Base-by-base conservation (phyloP, 2,329 filamentous ascomycete genomes). In the Fusarium clavum region DNA sequence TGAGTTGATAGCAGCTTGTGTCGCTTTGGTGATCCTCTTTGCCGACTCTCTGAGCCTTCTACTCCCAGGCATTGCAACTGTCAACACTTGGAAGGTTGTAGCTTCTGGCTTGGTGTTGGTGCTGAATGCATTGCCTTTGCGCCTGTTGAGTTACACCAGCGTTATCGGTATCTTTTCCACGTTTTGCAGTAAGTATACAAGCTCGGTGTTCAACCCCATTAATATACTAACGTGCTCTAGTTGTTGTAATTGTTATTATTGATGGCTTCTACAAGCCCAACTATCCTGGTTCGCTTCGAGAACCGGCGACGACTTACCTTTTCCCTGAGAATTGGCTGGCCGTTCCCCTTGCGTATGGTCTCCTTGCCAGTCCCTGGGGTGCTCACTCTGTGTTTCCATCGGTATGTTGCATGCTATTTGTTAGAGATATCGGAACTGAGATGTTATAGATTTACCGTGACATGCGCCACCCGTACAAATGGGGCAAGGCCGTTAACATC, bases 141-240 rank as follows among this genome's bases (percentile, higher is more conserved):
- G 93, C 34, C 83, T 94, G 58, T 82, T 99, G 65, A 97, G 94
- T 73, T 94, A 97, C 76, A 97, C 94, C 27, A 97, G 94, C 77
- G 90, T 98, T 61, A 83, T 98, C 67, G 95, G 95, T n/a, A 97
- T 99, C 55, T 84, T 98, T 72, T 94, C 89, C 61, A 97, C 93
- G 72, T 91, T 97, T 71, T 90, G 90, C 75, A 98, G 93, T 95
- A 83, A 84, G 92, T 91, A 4, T 46, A 25, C 3, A 27, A 29
- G 20, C 25, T 38, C 8, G 13, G 14, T 25, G 8, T 25, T 56
- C 1, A 47, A 61, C 34, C n/a, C 48, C 20, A 11, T 48, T 9
- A 9, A 45, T 29, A 43, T 47, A 41, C 66, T 67, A 29, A 63
- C 55, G 44, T 41, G 7, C 7, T 20, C 25, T 74, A 95, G 93